These are phyloP conservation scores for Rhizoclosmatium sp. DNA, from an alignment of 192 early-diverging fungal species.

Conservation along the genomic window DNA sequence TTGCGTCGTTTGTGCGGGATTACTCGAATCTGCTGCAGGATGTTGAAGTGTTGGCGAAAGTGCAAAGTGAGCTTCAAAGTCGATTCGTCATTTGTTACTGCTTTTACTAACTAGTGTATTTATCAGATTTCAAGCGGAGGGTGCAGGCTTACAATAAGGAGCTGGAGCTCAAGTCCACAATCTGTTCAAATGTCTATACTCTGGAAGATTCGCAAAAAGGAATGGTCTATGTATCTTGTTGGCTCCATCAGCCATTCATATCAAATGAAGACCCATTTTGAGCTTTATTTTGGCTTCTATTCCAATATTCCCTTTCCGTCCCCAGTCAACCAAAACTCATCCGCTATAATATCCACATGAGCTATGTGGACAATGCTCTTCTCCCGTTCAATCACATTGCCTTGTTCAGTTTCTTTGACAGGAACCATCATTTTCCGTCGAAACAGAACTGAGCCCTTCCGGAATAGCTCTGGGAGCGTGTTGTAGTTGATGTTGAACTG, in stretches of 20 bases:
- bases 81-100: not conserved
- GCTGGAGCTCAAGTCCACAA: not conserved
- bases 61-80: not conserved
- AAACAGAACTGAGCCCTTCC: slow-evolving; percentile 86
- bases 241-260: slow-evolving; percentile 18
- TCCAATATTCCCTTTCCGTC: slow-evolving; percentile 4
- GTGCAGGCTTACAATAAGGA: slow-evolving; percentile 3
- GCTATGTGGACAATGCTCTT: slow-evolving; percentile 40
- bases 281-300: not conserved
- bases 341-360: slow-evolving; percentile 57
- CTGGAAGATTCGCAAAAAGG: not conserved
- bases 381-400: slow-evolving; percentile 34
- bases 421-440: slow-evolving; percentile 48
- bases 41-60: not conserved
- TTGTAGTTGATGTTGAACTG: slow-evolving; percentile 91
- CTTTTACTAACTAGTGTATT: not conserved
- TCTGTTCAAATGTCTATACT: not conserved
- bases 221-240: slow-evolving; percentile 21
- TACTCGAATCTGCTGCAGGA: not conserved
- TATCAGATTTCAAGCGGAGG: slow-evolving; percentile 3
- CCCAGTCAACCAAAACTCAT: slow-evolving; percentile 50
- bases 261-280: slow-evolving; percentile 13
- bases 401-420: slow-evolving; percentile 36
- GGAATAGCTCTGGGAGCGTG: slow-evolving; percentile 78
- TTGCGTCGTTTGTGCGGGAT: not conserved